These are phyloP conservation scores for Eucalyptus polyanthemos DNA, from an alignment of 345 rosid species.

Conservation along the genomic window DNA sequence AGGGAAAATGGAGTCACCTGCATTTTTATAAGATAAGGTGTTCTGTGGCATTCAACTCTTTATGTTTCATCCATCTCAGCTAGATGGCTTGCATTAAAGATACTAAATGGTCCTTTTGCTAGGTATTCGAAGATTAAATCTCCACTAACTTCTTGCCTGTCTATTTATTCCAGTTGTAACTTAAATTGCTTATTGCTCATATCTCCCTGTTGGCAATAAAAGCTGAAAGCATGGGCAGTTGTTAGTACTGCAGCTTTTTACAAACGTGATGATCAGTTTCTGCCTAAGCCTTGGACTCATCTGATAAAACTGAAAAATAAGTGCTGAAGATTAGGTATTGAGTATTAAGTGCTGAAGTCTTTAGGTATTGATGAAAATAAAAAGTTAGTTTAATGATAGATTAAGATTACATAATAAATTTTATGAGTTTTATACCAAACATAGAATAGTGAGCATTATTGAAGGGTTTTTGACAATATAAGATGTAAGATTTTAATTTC, in stretches of 20 bases:
- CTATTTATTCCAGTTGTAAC: background rate
- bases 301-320: background rate
- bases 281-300: background rate
- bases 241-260: background rate
- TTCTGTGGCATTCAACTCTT: background rate
- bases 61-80: background rate
- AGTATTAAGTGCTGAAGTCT: background rate
- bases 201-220: background rate
- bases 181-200: background rate
- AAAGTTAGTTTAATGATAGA: background rate
- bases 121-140: background rate
- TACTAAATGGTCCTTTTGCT: background rate
- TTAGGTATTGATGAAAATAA: background rate
- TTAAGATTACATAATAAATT: background rate
- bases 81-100: background rate
- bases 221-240: background rate
- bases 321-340: background rate
- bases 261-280: background rate
- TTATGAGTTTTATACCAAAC: background rate
- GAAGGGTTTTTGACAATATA: background rate
- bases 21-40: background rate
- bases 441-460: background rate
- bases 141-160: background rate
- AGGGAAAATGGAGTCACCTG: background rate
- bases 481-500: background rate